These are phyloP conservation scores for Claviceps purpurea DNA, from an alignment of 2,329 filamentous ascomycete species.

Conservation along the genomic window DNA sequence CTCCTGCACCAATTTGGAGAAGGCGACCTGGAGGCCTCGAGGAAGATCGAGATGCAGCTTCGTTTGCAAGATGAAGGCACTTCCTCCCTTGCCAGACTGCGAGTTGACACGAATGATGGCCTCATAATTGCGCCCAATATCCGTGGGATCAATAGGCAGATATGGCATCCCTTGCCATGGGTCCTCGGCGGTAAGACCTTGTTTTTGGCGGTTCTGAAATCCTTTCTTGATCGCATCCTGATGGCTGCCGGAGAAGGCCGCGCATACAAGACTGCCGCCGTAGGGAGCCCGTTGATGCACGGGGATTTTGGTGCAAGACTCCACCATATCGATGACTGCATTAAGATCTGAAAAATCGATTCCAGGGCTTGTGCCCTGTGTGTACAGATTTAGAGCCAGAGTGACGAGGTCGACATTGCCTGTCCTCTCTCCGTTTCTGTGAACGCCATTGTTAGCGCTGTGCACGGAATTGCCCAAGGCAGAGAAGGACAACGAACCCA, in stretches of 20 bases:
- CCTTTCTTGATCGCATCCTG: conserved; percentile 95
- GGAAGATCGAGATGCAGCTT: conserved; percentile 85
- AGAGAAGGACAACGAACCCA: conserved; percentile 3
- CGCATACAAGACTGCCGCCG: conserved; percentile 33
- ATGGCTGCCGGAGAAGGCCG: conserved; percentile 82
- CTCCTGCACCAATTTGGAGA: conserved; percentile 74
- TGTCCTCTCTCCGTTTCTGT: conserved; percentile 78
- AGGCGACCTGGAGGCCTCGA: conserved; percentile 81
- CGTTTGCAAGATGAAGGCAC: conserved; percentile 85
- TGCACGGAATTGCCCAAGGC: not conserved
- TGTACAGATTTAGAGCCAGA: conserved; percentile 85
- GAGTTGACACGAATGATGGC: conserved; percentile 97
- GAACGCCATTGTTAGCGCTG: not conserved
- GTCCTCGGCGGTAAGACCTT: conserved; percentile 46
- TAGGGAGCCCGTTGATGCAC: not conserved
- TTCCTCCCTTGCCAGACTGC: conserved; percentile 86
- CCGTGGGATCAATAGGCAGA: conserved; percentile 79
- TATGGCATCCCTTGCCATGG: conserved; percentile 72
- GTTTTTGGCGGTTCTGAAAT: conserved; percentile 56
- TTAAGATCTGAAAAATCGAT: conserved; percentile 89
- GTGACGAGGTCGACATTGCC: conserved; percentile 94
- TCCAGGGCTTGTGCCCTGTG: conserved; percentile 71
- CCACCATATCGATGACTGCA: conserved; percentile 74
- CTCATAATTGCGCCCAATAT: conserved; percentile 95
- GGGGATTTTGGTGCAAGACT: conserved; percentile 72